Evolutionary conservation across 2,329 filamentous ascomycete species (phyloP).

Genomic region (Penicillium sp.): DNA sequence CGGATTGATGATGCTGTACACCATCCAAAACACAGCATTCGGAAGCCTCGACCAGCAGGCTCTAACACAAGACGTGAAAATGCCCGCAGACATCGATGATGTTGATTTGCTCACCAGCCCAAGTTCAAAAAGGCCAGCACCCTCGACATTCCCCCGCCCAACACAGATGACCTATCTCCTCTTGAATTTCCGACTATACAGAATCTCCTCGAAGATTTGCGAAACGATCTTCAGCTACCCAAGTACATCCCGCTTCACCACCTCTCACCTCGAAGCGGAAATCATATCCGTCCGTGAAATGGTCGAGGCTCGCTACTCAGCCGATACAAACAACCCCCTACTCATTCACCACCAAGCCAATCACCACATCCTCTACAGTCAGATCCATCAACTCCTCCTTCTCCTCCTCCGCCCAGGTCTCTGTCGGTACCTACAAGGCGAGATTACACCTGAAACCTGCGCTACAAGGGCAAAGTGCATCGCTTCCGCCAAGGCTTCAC

Average conservation of each 20-base stretch:
- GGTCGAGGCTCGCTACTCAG: constrained; percentile 31
- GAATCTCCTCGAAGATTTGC: constrained; percentile 37
- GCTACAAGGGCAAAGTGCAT: constrained; percentile 33
- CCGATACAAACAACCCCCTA: constrained; percentile 26
- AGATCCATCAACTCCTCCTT: constrained; percentile 39
- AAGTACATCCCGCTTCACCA: constrained; percentile 19
- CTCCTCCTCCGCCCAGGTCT: constrained; percentile 38
- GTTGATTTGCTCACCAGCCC: constrained; percentile 31
- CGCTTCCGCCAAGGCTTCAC: constrained; percentile 32
- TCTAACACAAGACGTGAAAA: constrained; percentile 29
- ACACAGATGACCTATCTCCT: constrained; percentile 45
- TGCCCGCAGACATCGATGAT: constrained; percentile 39
- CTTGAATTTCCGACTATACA: constrained; percentile 37
- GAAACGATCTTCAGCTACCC: constrained; percentile 32
- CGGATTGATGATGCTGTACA: constrained; percentile 42
- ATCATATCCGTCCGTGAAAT: constrained; percentile 31
- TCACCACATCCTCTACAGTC: constrained; percentile 41
- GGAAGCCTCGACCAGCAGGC: constrained; percentile 34
- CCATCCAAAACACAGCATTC: constrained; percentile 37
- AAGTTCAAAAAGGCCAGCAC: constrained; percentile 3
- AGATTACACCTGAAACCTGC: constrained; percentile 30
- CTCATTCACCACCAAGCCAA: constrained; percentile 38
- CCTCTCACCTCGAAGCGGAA: constrained; percentile 30
- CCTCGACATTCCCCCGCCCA: constrained; percentile 25
- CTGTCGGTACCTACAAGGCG: constrained; percentile 32